Conservation (phyloP, 495 filamentous ascomycete species). For the Symbiotaphrina buchneri region DNA sequence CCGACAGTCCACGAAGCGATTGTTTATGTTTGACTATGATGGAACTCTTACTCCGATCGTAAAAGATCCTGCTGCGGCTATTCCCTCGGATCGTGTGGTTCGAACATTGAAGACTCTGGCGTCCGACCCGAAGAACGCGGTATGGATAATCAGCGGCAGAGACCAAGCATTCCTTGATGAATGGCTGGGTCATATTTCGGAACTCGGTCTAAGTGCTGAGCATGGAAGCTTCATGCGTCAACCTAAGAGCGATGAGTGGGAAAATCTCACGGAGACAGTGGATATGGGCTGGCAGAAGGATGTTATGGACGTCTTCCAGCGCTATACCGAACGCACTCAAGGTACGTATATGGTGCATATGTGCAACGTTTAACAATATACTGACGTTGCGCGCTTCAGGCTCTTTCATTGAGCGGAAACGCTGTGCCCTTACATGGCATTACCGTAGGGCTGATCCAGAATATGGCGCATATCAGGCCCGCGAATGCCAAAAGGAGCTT, state of each 20-base stretch:
- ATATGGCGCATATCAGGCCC: conserved; percentile 50
- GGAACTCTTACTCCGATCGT: conserved; percentile 96
- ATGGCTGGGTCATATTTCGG: conserved; percentile 66
- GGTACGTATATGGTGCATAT: conserved; percentile 16
- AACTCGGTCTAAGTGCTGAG: conserved; percentile 78
- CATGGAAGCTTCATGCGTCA: conserved; percentile 84
- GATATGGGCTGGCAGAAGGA: conserved; percentile 81
- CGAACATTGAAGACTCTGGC: conserved; percentile 59
- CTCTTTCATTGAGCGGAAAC: conserved; percentile 80
- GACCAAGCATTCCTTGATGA: conserved; percentile 74
- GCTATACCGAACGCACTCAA: conserved; percentile 63
- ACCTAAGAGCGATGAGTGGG: conserved; percentile 52
- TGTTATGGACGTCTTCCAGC: conserved; percentile 57
- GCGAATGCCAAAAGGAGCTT: conserved; percentile 53
- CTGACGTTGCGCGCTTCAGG: conserved; percentile 18
- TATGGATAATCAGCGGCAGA: conserved; percentile 96
- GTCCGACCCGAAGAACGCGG: conserved; percentile 53
- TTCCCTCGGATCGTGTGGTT: conserved; percentile 64
- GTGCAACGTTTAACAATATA: not conserved
- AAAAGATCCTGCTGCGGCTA: conserved; percentile 62
- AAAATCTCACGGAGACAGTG: conserved; percentile 57
- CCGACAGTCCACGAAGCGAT: conserved; percentile 40
- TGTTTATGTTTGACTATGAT: conserved; percentile 98
- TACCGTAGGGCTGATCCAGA: conserved; percentile 79
- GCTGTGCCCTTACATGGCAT: conserved; percentile 88